phyloP scores from a whole-genome alignment of 345 rosid species.

The Pelargonium nanum region DNA sequence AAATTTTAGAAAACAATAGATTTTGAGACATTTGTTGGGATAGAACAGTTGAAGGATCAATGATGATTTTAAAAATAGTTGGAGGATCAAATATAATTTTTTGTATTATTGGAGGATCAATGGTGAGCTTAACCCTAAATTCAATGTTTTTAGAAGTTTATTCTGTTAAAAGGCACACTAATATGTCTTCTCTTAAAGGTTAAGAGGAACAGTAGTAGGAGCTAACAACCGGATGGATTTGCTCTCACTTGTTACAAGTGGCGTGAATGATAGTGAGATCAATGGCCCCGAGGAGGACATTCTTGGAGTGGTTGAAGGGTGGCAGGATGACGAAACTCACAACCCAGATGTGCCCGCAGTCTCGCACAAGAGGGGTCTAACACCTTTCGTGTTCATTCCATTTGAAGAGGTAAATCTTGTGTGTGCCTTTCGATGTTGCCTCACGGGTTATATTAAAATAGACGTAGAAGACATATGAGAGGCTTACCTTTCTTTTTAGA shows the following conservation, averaged over 20 bases:
- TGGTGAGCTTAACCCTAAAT: no score
- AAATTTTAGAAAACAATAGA: no score
- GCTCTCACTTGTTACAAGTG: constrained; percentile 78
- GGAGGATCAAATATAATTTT: no score
- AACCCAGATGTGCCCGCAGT: constrained; percentile 76
- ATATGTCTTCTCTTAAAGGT: constrained; percentile 23
- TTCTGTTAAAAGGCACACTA: not conserved
- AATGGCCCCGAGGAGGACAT: constrained; percentile 54
- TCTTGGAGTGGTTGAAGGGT: constrained; percentile 56
- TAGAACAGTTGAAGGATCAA: no score
- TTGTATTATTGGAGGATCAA: no score
- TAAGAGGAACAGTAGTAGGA: constrained; percentile 71
- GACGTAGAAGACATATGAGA: not conserved
- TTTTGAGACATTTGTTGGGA: no score
- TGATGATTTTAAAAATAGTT: no score
- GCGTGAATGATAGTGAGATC: constrained; percentile 48
- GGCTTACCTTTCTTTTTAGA: no score
- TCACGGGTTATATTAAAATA: not conserved
- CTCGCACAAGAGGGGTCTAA: constrained; percentile 78
- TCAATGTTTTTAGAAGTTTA: not conserved
- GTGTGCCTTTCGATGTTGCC: not conserved
- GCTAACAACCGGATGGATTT: constrained; percentile 91
- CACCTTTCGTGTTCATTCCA: constrained; percentile 83
- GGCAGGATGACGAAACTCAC: constrained; percentile 80
- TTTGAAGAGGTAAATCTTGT: constrained; percentile 64